phyloP scores from a whole-genome alignment of 768 basidiomycete species.

The Tricholoma furcatifolium region DNA sequence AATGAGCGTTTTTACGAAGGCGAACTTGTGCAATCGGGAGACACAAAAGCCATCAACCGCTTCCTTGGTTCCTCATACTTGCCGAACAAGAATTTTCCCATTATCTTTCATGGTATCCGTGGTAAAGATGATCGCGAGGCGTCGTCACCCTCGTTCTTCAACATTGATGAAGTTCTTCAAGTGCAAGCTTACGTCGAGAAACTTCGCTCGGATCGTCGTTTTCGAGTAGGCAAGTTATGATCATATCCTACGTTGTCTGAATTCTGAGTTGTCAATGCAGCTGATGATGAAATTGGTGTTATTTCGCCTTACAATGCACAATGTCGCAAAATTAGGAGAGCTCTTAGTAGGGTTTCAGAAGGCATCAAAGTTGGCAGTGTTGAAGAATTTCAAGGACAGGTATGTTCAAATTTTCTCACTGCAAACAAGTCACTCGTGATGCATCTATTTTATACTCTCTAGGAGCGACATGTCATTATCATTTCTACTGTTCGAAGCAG shows the following conservation, averaged over 20 bases:
- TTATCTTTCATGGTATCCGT: conserved; percentile 58
- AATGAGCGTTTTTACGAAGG: conserved; percentile 58
- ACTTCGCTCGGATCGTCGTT: conserved; percentile 30
- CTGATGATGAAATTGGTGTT: conserved; percentile 58
- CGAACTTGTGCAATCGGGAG: conserved; percentile 49
- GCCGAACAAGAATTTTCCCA: conserved; percentile 48
- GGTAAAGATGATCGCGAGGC: conserved; percentile 69
- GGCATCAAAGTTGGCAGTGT: conserved; percentile 61
- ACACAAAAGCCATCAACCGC: conserved; percentile 35
- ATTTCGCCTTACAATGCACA: conserved; percentile 71
- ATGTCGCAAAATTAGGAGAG: conserved; percentile 46
- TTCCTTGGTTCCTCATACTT: conserved; percentile 41
- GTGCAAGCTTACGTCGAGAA: conserved; percentile 49
- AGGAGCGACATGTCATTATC: conserved; percentile 60
- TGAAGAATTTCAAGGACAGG: conserved; percentile 72
- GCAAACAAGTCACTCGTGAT: conserved; percentile 29
- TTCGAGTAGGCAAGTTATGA: conserved; percentile 40
- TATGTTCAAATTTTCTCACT: conserved; percentile 20
- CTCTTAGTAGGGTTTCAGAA: conserved; percentile 30
- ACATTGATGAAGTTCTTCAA: conserved; percentile 54
- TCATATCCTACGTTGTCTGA: neutral
- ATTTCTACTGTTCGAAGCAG: conserved; percentile 61
- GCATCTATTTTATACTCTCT: neutral
- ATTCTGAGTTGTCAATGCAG: conserved; percentile 21
- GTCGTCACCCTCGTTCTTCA: conserved; percentile 71